Conservation (phyloP, 768 basidiomycete species). For the Chiua virens region DNA sequence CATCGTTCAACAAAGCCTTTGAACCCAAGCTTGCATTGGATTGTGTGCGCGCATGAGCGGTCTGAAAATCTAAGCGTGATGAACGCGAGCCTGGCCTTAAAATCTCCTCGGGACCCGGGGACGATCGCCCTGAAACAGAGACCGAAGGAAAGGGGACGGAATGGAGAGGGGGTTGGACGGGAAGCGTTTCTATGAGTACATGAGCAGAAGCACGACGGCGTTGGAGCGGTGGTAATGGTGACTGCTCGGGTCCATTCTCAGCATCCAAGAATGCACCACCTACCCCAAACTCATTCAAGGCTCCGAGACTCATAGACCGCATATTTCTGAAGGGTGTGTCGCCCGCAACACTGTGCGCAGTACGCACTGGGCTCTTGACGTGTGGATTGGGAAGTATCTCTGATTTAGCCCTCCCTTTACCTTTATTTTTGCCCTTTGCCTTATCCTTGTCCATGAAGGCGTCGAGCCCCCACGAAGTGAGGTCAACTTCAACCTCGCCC, state of each 20-base stretch:
- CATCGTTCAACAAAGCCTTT: conserved; percentile 41
- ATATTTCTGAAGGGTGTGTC: conserved; percentile 44
- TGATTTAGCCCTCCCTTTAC: conserved; percentile 38
- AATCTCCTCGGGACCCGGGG: conserved; percentile 44
- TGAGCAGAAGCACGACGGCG: conserved; percentile 55
- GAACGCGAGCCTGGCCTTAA: conserved; percentile 35
- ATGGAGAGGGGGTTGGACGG: conserved; percentile 40
- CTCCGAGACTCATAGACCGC: conserved; percentile 67
- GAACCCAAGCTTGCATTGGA: conserved; percentile 56
- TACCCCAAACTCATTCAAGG: conserved; percentile 52
- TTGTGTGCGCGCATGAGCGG: conserved; percentile 43
- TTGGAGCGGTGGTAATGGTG: conserved; percentile 39
- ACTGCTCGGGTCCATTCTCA: conserved; percentile 32
- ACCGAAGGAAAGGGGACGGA: conserved; percentile 66
- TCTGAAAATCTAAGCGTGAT: conserved; percentile 33
- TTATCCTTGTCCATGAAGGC: conserved; percentile 74
- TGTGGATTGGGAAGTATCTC: conserved; percentile 46
- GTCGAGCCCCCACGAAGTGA: conserved; percentile 83
- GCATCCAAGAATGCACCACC: conserved; percentile 50
- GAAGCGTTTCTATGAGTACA: conserved; percentile 43
- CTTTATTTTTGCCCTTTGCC: conserved; percentile 39
- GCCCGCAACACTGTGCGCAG: conserved; percentile 44
- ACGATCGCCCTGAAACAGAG: conserved; percentile 47
- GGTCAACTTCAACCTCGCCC: conserved; percentile 67
- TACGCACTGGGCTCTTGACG: conserved; percentile 35